Percentiles rank a stretch among this genome's conserved stretches.
phyloP scores from a whole-genome alignment of 2,329 filamentous ascomycete species.

The Fusarium aywerte region DNA sequence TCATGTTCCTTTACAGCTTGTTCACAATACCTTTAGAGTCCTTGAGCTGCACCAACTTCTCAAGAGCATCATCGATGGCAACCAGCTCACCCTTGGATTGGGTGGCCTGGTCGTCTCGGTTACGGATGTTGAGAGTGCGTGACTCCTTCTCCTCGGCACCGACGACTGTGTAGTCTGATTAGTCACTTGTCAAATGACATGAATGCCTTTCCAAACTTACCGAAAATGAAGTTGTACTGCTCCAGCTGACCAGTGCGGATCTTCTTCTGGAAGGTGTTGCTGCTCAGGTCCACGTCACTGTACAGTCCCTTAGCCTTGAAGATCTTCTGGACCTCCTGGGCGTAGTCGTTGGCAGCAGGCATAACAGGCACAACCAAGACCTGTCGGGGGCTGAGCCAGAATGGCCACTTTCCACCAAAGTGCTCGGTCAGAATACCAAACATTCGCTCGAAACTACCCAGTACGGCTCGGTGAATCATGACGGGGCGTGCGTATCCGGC shows the following conservation, averaged over 20 bases:
- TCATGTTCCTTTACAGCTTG: constrained; percentile 46
- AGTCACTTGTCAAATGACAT: constrained; percentile 8
- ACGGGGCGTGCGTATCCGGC: constrained; percentile 81
- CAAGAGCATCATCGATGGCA: constrained; percentile 65
- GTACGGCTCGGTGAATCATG: constrained; percentile 87
- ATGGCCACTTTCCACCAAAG: constrained; percentile 88
- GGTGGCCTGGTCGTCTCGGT: constrained; percentile 70
- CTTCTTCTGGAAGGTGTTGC: constrained; percentile 91
- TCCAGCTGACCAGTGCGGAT: constrained; percentile 82
- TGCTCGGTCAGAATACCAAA: constrained; percentile 84
- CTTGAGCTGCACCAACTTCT: constrained; percentile 64
- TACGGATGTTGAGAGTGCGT: constrained; percentile 70
- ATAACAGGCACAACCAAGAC: constrained; percentile 71
- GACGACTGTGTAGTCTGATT: constrained; percentile 58
- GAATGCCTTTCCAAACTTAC: constrained; percentile 51
- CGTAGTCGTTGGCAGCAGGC: constrained; percentile 82
- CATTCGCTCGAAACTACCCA: constrained; percentile 74
- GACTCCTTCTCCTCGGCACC: constrained; percentile 70
- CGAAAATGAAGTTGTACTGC: constrained; percentile 87
- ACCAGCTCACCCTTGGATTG: constrained; percentile 71
- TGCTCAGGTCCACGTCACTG: constrained; percentile 67
- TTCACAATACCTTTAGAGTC: constrained; percentile 56
- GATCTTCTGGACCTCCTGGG: constrained; percentile 75
- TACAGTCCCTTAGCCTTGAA: constrained; percentile 76
- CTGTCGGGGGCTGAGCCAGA: constrained; percentile 88